Conservation (phyloP, 106 monocot species). For the Allium fistulosum region DNA sequence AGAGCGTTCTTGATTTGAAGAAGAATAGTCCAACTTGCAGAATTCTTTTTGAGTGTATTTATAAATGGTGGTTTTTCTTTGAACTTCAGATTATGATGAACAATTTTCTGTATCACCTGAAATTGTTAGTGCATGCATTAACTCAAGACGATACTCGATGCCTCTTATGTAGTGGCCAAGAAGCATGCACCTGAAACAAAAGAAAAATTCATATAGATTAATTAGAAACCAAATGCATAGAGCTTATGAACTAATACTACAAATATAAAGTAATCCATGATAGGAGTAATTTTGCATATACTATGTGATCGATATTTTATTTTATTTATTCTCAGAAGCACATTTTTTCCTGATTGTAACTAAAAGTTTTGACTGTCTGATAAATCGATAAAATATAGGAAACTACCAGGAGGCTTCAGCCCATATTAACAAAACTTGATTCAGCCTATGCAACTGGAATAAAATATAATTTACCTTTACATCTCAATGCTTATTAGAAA, state of each 20-base stretch:
- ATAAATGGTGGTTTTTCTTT: neutral
- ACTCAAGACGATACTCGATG: slow-evolving; percentile 75
- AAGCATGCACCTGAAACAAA: slow-evolving; percentile 79
- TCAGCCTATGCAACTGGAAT: too few species aligned
- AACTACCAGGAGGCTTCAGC: neutral
- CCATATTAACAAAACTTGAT: too few species aligned
- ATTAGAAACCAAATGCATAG: neutral
- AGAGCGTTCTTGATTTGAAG: too few species aligned
- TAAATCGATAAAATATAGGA: neutral
- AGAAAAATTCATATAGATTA: neutral
- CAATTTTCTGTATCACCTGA: slow-evolving; percentile 18
- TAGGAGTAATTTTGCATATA: too few species aligned
- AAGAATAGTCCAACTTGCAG: too few species aligned
- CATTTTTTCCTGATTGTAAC: neutral
- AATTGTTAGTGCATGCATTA: slow-evolving; percentile 60
- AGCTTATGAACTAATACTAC: neutral
- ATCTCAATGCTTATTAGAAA: too few species aligned
- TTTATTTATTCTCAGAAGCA: neutral
- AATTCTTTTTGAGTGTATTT: too few species aligned
- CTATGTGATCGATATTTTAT: too few species aligned
- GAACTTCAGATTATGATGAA: slow-evolving; percentile 1
- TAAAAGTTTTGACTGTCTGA: neutral
- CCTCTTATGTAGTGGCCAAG: slow-evolving; percentile 86
- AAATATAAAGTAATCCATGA: too few species aligned
- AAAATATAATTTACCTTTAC: too few species aligned